Base-by-base conservation (phyloP, 768 basidiomycete genomes). In the Mycena chlorophos region DNA sequence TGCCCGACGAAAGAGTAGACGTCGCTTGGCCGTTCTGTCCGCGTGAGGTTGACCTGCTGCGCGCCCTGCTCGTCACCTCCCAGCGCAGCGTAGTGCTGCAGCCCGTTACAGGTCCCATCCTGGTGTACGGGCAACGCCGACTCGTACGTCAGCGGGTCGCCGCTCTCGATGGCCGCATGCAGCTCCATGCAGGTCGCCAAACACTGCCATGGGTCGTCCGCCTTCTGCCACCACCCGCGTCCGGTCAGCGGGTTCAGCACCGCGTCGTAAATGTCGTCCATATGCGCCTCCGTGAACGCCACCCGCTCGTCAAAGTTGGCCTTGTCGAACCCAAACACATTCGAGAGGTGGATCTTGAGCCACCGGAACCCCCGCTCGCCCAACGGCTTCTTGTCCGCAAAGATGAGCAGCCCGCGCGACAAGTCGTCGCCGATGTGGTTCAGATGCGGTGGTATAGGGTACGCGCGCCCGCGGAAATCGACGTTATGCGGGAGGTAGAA, bases 161-260 rank as follows among this genome's bases (percentile, higher is more conserved):
- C 77, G 1, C 87, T 88, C 38, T 87, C 80, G 0, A 95, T 77
- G 2, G 96, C 96, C 1, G 78, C 80, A 43, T 79, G 79, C n/a
- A 98, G 78, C 66, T 99, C 97, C 69, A 88, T 84, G 74, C 94
- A 98, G 1, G 91, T 84, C 17, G 96, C 90, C 31, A 98, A 87
- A 68, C 89, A 95, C 70, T 98, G 96, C 95, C 96, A 98, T 6
- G 95, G 95, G 66, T 98, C 94, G 66, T 96, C 94, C 0, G 94
- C 94, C 53, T 83, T 75, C 39, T 80, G 71, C 96, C 96, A 99
- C 96, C 95, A 98, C 48, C 82, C 8, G 71, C 82, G 56, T 38
- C 89, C 91, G 13, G 81, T 81, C 22, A 97, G 72, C 19, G 97
- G 95, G 16, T 87, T 80, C 57, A 83, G 80, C 0, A 90, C 96